A percentile compares a stretch with the other conserved stretches of the same genome.
Conservation (phyloP, 2,329 filamentous ascomycete species). For the Nigrograna mackinnonii region DNA sequence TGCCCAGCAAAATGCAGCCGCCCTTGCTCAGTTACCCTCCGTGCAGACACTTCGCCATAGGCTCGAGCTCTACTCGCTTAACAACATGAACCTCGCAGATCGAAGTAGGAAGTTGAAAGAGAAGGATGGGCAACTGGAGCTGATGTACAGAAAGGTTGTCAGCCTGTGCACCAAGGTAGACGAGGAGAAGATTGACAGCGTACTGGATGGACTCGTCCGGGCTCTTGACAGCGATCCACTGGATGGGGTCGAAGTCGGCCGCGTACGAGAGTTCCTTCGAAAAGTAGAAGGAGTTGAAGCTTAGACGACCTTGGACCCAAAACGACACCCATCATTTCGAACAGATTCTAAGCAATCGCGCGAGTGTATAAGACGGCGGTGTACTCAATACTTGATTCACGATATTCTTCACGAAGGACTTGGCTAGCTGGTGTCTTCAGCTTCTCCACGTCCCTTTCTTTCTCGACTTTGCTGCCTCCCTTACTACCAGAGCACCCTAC, state of each 20-base stretch:
- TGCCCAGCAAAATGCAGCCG: slow-evolving; percentile 41
- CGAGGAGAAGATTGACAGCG: slow-evolving; percentile 77
- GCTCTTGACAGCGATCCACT: slow-evolving; percentile 85
- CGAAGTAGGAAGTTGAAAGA: slow-evolving; percentile 74
- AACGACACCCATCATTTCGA: too few relatives aligned
- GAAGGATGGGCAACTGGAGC: slow-evolving; percentile 80
- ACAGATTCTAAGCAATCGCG: too few relatives aligned
- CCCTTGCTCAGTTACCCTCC: slow-evolving; percentile 37
- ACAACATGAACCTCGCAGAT: slow-evolving; percentile 69
- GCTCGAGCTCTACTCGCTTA: slow-evolving; percentile 69
- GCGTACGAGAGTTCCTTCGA: slow-evolving; percentile 78
- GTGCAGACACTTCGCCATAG: slow-evolving; percentile 61
- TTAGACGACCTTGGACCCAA: too few relatives aligned
- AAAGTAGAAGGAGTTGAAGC: slow-evolving; percentile 69
- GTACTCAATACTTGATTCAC: too few relatives aligned
- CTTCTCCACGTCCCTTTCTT: too few relatives aligned
- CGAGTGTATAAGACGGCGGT: too few relatives aligned
- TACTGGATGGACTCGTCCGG: slow-evolving; percentile 77
- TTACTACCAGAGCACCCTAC: too few relatives aligned
- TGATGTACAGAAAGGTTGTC: slow-evolving; percentile 87
- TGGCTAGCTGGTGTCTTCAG: too few relatives aligned
- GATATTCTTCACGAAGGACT: too few relatives aligned
- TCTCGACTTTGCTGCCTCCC: too few relatives aligned
- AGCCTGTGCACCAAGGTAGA: slow-evolving; percentile 81
- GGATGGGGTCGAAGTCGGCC: slow-evolving; percentile 70